A percentile compares a stretch with the other conserved stretches of the same genome.
Conservation (phyloP, 306 rosid genomes). For the Cicer chorassanicum region DNA sequence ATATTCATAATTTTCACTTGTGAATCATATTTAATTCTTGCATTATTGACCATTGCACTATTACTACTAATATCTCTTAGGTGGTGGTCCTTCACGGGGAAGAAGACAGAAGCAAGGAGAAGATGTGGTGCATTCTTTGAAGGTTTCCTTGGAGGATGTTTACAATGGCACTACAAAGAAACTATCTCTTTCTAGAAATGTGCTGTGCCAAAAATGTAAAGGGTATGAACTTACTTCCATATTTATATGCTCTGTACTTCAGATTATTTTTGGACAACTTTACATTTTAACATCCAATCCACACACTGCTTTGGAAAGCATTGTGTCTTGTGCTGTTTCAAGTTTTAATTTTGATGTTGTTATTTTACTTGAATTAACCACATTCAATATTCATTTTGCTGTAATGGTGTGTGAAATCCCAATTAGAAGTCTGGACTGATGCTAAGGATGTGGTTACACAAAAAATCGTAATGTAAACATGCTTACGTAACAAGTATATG, state of each 20-base stretch:
- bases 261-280: constrained; percentile 2
- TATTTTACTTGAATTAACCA: constrained; percentile 8
- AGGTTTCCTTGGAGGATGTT: constrained; percentile 83
- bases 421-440: background rate
- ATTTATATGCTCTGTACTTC: background rate
- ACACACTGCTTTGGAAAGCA: background rate
- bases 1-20: background rate
- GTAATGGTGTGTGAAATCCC: background rate
- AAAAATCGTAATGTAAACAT: background rate
- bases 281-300: background rate
- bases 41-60: constrained; percentile 14
- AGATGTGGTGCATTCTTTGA: constrained; percentile 71
- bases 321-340: background rate
- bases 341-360: background rate
- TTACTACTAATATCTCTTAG: constrained; percentile 39
- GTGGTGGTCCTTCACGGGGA: constrained; percentile 60
- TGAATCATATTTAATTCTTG: constrained; percentile 21
- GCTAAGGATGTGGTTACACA: constrained; percentile 6
- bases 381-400: constrained; percentile 1
- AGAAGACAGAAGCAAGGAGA: constrained; percentile 81
- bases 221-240: constrained; percentile 56
- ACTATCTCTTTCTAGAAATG: constrained; percentile 68
- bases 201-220: constrained; percentile 68
- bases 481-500: background rate
- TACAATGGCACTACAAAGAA: constrained; percentile 77